Conservation (phyloP, 768 basidiomycete species). For the Pleurotus cornucopiae region DNA sequence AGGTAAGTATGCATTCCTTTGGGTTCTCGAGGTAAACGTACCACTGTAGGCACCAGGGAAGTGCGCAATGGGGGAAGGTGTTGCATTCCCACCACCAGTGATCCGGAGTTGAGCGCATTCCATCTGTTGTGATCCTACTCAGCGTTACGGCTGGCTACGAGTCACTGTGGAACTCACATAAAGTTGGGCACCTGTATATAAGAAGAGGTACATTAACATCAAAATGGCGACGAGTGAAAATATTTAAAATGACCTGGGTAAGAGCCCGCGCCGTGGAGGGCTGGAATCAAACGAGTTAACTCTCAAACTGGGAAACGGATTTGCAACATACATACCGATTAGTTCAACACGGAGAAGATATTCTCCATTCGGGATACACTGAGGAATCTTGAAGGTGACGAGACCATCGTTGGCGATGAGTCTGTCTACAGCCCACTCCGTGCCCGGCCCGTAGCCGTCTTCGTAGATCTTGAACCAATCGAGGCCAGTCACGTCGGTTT, state of each 20-base stretch:
- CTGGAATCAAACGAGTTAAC: not conserved
- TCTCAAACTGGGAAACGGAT: too few relatives aligned
- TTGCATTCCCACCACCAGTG: slow-evolving; percentile 1
- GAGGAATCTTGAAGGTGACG: slow-evolving; percentile 27
- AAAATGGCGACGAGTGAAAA: not conserved
- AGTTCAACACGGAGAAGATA: slow-evolving; percentile 9
- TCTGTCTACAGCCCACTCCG: slow-evolving; percentile 34
- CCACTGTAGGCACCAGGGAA: slow-evolving; percentile 4
- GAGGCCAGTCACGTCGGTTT: slow-evolving; percentile 31
- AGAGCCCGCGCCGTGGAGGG: slow-evolving; percentile 1
- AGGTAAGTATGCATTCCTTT: not conserved
- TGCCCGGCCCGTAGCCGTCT: slow-evolving; percentile 24
- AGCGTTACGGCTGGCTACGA: too few relatives aligned
- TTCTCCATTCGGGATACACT: slow-evolving; percentile 14
- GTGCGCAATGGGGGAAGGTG: not conserved
- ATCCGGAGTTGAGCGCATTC: slow-evolving; percentile 2
- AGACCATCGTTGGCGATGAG: slow-evolving; percentile 37
- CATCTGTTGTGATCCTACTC: not conserved
- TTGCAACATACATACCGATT: not conserved
- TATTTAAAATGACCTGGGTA: not conserved
- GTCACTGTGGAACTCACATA: not conserved
- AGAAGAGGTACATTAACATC: not conserved
- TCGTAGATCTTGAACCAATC: slow-evolving; percentile 44
- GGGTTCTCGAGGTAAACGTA: not conserved
- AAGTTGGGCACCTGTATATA: slow-evolving; percentile 1